Base-by-base conservation (phyloP, 2,329 filamentous ascomycete species). In the Aspergillus proliferans region DNA sequence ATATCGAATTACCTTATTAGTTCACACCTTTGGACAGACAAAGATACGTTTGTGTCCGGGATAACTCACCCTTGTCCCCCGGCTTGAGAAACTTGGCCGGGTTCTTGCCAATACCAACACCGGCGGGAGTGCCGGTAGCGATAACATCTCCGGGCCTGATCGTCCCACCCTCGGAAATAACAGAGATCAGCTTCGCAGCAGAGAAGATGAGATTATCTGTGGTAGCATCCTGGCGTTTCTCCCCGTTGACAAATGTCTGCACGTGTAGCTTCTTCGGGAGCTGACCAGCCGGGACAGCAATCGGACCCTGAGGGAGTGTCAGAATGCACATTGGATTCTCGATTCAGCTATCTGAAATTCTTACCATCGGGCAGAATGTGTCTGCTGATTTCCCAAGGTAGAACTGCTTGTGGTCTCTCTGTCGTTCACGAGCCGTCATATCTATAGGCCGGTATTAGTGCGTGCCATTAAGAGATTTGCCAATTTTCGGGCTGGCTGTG, bases 371-470 rank as follows among this genome's bases (percentile, higher is more conserved):
- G 52, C 77, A 81, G 53, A 76, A 81, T 0, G 76, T 79, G 57
- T 82, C 77, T 0, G 72, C 63, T 0, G 74, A 78, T 58, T 82
- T 82, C 7, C 79, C 79, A 44, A 83, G 74, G 48, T 76, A 82
- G 58, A 81, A 82, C 52, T 83, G 80, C 58, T 82, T 81, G 50
- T 82, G 79, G 44, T 82, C 78, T 22, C 76, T 62, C 58, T 82
- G 79, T 54, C 72, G 70, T 40, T 76, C 75, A 9, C 79, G 64
- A 0, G 77, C 76, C 0, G 78, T 79, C n/a, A 81, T 66, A 45
- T 82, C 79, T 43, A 18, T 2, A 43, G 19, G 5, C 19, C 7
- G 6, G 10, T 21, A 41, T 41, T 12, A 21, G 12, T 3, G 40
- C 40, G 21, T 43, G 21, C 19, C 2, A 15, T 36, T 15, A 10